Percentiles rank a stretch among this genome's conserved stretches.
These are phyloP conservation scores for Diaporthe destruens DNA, from an alignment of 2,329 filamentous ascomycete species.

Conservation along the genomic window DNA sequence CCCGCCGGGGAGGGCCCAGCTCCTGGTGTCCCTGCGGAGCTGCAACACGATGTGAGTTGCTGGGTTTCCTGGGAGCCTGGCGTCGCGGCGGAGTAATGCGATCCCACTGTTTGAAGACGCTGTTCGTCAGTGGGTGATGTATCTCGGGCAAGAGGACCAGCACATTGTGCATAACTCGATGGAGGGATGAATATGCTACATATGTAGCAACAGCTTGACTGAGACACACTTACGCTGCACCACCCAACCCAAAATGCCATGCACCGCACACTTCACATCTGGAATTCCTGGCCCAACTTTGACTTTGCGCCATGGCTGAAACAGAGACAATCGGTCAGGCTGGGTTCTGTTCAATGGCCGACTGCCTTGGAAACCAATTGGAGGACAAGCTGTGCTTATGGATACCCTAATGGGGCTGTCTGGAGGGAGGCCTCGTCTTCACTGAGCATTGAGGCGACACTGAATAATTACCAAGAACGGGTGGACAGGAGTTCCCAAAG, in stretches of 20 bases:
- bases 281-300: background rate
- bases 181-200: background rate
- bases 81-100: constrained; percentile 8
- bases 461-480: background rate
- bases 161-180: too few species aligned
- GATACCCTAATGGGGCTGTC: too few species aligned
- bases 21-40: background rate
- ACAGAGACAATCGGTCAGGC: background rate
- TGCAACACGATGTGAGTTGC: constrained; percentile 19
- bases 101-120: background rate
- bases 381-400: background rate
- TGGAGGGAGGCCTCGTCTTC: background rate
- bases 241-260: background rate
- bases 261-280: background rate
- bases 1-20: constrained; percentile 29
- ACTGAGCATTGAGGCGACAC: background rate
- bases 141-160: background rate
- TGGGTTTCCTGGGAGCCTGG: background rate
- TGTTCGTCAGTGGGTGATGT: background rate
- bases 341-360: too few species aligned
- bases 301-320: background rate
- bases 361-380: background rate
- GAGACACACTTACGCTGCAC: constrained; percentile 9
- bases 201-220: background rate
- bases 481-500: background rate